A percentile compares a stretch with the other conserved stretches of the same genome.
phyloP scores from a whole-genome alignment of 129 eudicot genomes.

The Tagetes erecta region DNA sequence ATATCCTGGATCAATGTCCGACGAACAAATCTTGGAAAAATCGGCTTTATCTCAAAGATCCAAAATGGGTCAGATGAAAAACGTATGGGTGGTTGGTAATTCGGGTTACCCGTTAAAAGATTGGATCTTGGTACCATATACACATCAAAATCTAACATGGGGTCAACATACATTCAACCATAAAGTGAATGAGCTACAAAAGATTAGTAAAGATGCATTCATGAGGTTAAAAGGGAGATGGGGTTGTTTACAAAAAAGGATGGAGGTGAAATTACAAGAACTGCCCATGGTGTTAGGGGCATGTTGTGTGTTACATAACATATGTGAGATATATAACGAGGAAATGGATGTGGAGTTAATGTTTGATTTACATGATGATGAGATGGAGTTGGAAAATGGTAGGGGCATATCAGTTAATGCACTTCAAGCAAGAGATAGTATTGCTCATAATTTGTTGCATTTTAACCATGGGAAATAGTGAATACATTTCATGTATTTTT shows the following conservation, averaged over 20 bases:
- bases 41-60: conserved; percentile 56
- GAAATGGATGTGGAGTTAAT: conserved; percentile 43
- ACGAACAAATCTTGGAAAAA: conserved; percentile 64
- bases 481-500: not conserved
- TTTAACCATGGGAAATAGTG: conserved; percentile 2
- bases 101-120: conserved; percentile 56
- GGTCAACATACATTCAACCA: conserved; percentile 61
- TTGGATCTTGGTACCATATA: conserved; percentile 68
- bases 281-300: conserved; percentile 63
- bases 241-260: conserved; percentile 71
- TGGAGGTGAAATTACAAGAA: conserved; percentile 70
- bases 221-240: conserved; percentile 69
- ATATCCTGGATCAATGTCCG: conserved; percentile 74
- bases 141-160: conserved; percentile 65
- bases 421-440: conserved; percentile 55
- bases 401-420: conserved; percentile 36
- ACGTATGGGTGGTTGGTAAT: conserved; percentile 54
- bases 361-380: conserved; percentile 65
- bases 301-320: conserved; percentile 39
- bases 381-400: conserved; percentile 39
- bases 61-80: conserved; percentile 46
- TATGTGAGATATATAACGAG: conserved; percentile 67
- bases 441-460: conserved; percentile 71
- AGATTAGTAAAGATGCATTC: conserved; percentile 57
- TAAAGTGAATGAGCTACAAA: conserved; percentile 42